Percentiles rank a stretch among this genome's conserved stretches.
phyloP scores from a whole-genome alignment of 768 basidiomycete genomes.

The Mycena chlorophos region DNA sequence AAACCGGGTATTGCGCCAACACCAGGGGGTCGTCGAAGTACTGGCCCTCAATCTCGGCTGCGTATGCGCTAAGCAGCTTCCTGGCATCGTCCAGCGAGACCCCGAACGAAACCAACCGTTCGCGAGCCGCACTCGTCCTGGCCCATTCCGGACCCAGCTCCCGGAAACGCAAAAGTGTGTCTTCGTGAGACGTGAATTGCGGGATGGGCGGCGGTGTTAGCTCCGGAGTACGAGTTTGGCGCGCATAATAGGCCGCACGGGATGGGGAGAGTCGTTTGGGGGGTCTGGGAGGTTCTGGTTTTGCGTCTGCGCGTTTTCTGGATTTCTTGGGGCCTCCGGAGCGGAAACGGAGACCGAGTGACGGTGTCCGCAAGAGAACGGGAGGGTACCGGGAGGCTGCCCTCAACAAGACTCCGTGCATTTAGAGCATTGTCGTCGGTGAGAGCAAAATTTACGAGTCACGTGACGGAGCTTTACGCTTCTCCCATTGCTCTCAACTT shows the following conservation, averaged over 20 bases:
- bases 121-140: neutral
- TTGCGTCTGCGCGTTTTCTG: neutral
- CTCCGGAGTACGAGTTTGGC: neutral
- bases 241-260: neutral
- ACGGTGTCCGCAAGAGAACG: too few relatives aligned
- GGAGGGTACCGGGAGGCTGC: too few relatives aligned
- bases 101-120: slow-evolving; percentile 20
- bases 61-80: slow-evolving; percentile 14
- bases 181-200: neutral
- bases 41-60: neutral
- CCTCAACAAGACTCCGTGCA: too few relatives aligned
- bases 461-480: too few relatives aligned
- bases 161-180: neutral
- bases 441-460: too few relatives aligned
- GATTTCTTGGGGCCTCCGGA: neutral
- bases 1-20: slow-evolving; percentile 6
- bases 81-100: neutral
- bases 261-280: too few relatives aligned
- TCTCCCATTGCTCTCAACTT: too few relatives aligned
- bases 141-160: slow-evolving; percentile 5
- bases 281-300: neutral
- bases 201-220: too few relatives aligned
- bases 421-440: too few relatives aligned
- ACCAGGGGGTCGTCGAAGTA: slow-evolving; percentile 10
- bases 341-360: neutral